Conservation (phyloP, 306 rosid genomes). For the Gastrolobium villosum region DNA sequence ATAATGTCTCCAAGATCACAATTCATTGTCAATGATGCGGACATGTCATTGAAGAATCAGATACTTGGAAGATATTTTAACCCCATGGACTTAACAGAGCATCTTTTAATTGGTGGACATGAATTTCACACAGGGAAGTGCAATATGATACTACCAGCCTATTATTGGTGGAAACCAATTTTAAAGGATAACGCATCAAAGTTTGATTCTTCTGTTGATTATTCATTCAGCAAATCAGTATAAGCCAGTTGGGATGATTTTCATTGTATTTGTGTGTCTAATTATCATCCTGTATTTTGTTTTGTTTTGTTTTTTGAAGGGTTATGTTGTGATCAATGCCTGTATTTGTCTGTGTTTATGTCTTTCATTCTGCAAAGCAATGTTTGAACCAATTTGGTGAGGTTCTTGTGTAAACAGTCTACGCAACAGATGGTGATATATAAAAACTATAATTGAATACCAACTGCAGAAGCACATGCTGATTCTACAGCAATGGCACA, state of each 20-base stretch:
- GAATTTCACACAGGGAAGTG: slow-evolving; percentile 23
- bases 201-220: slow-evolving; percentile 45
- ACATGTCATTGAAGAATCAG: slow-evolving; percentile 23
- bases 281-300: slow-evolving; percentile 48
- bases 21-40: slow-evolving; percentile 58
- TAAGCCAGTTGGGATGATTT: slow-evolving; percentile 50
- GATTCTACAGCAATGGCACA: not conserved
- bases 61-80: slow-evolving; percentile 31
- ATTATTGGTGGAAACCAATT: slow-evolving; percentile 28
- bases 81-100: slow-evolving; percentile 9
- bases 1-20: slow-evolving; percentile 43
- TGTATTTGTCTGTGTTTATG: slow-evolving; percentile 45
- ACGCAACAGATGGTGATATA: not conserved
- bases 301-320: slow-evolving; percentile 63
- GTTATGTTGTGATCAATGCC: slow-evolving; percentile 49
- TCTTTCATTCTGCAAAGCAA: slow-evolving; percentile 15
- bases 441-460: slow-evolving; percentile 12
- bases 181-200: slow-evolving; percentile 35
- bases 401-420: not conserved
- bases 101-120: slow-evolving; percentile 2
- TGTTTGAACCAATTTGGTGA: slow-evolving; percentile 31
- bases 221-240: slow-evolving; percentile 47
- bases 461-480: slow-evolving; percentile 4
- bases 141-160: slow-evolving; percentile 26
- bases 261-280: slow-evolving; percentile 54